Evolutionary conservation across 495 filamentous ascomycete species (phyloP).

Genomic region (Acidiella bohemica): DNA sequence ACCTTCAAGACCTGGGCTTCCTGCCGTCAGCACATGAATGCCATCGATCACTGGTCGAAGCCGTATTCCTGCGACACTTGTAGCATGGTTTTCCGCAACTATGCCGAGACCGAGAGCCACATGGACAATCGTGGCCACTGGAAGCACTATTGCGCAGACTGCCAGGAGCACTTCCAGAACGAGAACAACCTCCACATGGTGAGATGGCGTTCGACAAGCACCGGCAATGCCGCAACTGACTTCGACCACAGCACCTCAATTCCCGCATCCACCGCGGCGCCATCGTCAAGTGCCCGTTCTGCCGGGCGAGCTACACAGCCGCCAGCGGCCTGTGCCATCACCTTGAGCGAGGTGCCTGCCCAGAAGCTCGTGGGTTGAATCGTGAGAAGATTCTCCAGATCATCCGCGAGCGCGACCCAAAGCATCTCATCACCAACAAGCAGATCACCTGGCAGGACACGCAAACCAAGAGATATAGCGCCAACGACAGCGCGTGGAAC

Average conservation of each 20-base stretch:
- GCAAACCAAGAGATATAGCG: background rate
- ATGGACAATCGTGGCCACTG: conserved; percentile 30
- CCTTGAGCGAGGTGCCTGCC: conserved; percentile 34
- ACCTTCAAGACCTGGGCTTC: conserved; percentile 11
- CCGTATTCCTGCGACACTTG: conserved; percentile 32
- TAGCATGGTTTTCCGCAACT: conserved; percentile 19
- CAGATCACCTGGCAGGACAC: conserved; percentile 18
- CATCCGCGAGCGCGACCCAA: conserved; percentile 36
- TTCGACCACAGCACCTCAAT: conserved; percentile 31
- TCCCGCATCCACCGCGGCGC: conserved; percentile 63
- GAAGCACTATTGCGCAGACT: conserved; percentile 30
- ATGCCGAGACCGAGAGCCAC: conserved; percentile 26
- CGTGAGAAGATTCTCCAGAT: conserved; percentile 36
- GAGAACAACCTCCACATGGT: conserved; percentile 32
- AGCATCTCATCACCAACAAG: conserved; percentile 32
- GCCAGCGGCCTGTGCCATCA: conserved; percentile 36
- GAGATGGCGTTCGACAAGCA: conserved; percentile 1
- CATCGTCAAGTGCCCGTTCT: conserved; percentile 42
- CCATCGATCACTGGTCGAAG: conserved; percentile 19
- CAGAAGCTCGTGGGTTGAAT: conserved; percentile 27
- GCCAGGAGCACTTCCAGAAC: conserved; percentile 28
- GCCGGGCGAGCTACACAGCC: conserved; percentile 27
- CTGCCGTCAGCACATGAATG: conserved; percentile 19
- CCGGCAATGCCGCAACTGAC: background rate
- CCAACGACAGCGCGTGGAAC: conserved; percentile 28